A percentile compares a stretch with the other conserved stretches of the same genome.
These are phyloP conservation scores for Craterostigma plantagineum DNA, from an alignment of 257 asterid genomes.

Conservation along the genomic window DNA sequence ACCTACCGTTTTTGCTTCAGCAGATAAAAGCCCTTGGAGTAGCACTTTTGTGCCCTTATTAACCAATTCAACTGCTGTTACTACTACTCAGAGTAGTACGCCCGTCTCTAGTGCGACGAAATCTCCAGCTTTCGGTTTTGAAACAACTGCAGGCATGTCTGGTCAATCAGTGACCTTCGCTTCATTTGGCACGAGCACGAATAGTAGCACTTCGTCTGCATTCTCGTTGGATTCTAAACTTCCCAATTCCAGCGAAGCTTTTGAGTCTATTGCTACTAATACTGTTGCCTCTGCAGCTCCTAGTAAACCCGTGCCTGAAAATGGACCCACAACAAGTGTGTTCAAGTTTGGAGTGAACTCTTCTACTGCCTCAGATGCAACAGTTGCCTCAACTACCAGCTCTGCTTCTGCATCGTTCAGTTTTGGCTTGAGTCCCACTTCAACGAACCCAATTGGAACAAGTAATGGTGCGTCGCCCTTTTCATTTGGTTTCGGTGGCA, in stretches of 20 bases:
- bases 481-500: conserved; percentile 10
- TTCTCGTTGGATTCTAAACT: conserved; percentile 5
- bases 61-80: conserved; percentile 9
- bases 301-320: conserved; percentile 14
- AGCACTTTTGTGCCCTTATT: conserved; percentile 19
- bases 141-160: too few species aligned
- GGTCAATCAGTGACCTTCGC: too few species aligned
- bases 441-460: conserved; percentile 12
- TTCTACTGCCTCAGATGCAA: conserved; percentile 11
- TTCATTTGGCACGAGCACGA: too few species aligned
- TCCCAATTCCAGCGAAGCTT: conserved; percentile 8
- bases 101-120: conserved; percentile 18
- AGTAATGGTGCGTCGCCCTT: conserved; percentile 11
- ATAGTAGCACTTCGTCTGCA: too few species aligned
- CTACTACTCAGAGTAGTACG: conserved; percentile 18
- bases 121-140: conserved; percentile 14
- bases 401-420: conserved; percentile 19
- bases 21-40: conserved; percentile 20
- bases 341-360: conserved; percentile 21
- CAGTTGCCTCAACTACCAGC: conserved; percentile 20
- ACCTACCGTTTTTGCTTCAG: conserved; percentile 14
- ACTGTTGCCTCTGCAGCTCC: conserved; percentile 25
- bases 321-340: conserved; percentile 16
- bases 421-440: conserved; percentile 20
- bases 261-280: conserved; percentile 15